A percentile compares a stretch with the other conserved stretches of the same genome.
Conservation (phyloP, 176 grass and related monocot genomes). For the Oryza punctata region DNA sequence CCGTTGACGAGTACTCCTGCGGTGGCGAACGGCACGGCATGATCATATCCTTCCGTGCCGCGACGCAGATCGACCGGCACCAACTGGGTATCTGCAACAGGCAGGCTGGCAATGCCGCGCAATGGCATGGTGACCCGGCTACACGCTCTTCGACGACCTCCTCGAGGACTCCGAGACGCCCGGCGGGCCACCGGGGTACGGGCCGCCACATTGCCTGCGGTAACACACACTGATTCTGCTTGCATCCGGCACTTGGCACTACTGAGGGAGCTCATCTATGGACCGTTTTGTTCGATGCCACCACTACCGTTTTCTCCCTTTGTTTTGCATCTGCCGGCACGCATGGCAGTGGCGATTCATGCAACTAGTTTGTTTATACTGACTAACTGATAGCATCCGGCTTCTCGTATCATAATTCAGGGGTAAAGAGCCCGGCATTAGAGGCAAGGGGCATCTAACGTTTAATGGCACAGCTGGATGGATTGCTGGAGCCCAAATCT, state of each 20-base stretch:
- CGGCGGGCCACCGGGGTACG: not conserved
- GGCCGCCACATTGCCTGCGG: not conserved
- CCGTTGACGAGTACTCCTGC: not conserved
- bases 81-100: not conserved
- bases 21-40: no score
- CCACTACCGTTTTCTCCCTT: not conserved
- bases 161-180: not conserved
- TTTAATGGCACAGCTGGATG: constrained; percentile 19
- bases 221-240: not conserved
- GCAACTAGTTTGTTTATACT: not conserved
- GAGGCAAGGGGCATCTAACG: not conserved
- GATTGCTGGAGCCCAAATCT: not conserved
- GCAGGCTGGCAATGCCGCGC: not conserved
- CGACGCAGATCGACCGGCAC: not conserved
- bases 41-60: not conserved
- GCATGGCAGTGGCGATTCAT: not conserved
- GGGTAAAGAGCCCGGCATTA: not conserved
- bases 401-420: not conserved
- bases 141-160: not conserved
- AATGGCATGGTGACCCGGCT: not conserved
- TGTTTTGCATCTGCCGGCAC: not conserved
- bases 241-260: not conserved
- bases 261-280: not conserved
- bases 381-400: not conserved
- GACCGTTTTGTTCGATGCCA: not conserved